A percentile compares a stretch with the other conserved stretches of the same genome.
These are phyloP conservation scores for Orbilia ellipsospora DNA, from an alignment of 2,329 filamentous ascomycete species.

Conservation along the genomic window DNA sequence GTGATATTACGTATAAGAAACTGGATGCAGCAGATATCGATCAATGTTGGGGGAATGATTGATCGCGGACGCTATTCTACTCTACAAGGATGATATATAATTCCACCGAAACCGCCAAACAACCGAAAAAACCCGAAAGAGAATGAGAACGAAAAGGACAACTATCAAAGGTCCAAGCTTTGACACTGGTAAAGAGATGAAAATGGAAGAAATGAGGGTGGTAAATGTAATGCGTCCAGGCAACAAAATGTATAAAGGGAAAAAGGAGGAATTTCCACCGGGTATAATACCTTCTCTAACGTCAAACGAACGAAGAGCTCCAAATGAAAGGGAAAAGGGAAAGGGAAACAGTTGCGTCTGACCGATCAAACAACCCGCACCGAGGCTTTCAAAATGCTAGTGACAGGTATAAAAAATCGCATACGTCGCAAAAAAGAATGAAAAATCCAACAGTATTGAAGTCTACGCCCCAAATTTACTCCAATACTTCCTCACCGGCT, in stretches of 20 bases:
- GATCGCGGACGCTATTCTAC: conserved; percentile 38
- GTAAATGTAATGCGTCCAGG: conserved; percentile 20
- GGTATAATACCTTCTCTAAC: conserved; percentile 16
- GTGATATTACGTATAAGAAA: neutral
- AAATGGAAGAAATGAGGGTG: conserved; percentile 9
- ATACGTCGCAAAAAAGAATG: conserved; percentile 5
- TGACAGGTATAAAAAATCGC: neutral
- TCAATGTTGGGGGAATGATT: neutral
- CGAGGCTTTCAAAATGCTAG: conserved; percentile 6
- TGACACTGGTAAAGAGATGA: conserved; percentile 8
- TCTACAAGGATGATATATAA: conserved; percentile 39
- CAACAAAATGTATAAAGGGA: neutral
- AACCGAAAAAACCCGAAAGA: conserved; percentile 10
- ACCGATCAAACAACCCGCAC: neutral
- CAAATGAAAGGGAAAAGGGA: conserved; percentile 3
- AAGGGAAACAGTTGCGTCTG: conserved; percentile 12
- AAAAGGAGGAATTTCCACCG: neutral
- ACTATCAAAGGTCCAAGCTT: conserved; percentile 39
- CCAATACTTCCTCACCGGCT: conserved; percentile 51
- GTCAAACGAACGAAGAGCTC: neutral
- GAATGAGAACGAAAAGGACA: neutral
- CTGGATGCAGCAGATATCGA: neutral
- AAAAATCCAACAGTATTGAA: neutral
- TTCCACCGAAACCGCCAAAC: conserved; percentile 4
- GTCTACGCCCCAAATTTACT: conserved; percentile 23